Evolutionary conservation across 129 eudicot genomes (phyloP), one percentile per base, ranked within the genome.

Genomic region (Smallanthus sonchifolius): DNA sequence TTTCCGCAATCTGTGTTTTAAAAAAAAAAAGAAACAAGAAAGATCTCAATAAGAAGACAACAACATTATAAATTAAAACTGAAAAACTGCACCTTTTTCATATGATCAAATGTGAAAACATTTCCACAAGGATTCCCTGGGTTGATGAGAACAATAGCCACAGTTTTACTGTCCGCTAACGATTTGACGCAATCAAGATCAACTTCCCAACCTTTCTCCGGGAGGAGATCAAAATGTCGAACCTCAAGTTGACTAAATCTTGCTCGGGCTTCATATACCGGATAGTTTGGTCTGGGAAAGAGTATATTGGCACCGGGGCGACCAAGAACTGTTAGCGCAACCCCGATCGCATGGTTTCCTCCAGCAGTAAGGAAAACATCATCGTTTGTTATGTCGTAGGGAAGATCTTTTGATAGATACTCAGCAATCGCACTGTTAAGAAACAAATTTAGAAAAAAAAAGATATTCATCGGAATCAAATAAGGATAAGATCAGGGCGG

Each of bases 81-180:
- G 1, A 42, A 7, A 42, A 42, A 42, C 11, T 4, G 2, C 13
- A 84, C 92, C 92, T 74, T 80, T 43, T 82, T 34, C 74, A 87
- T 54, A 56, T 84, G 89, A 7, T 82, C 67, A 73, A 16, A 61
- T 48, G 89, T 73, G 72, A 79, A 77, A 34, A 87, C 89, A 71
- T 80, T 87, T 28, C 92, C 89, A 80, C 89, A 87, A 49, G 92
- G 92, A 57, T 87, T 87, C 19, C 92, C 89, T 14, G 92, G 89
- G 80, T 82, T 87, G 61, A 84, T 82, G 36, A 87, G 76, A 67
- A 84, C 85, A 45, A 87, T 84, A 14, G 89, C 89, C 15, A 82
- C 85, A 30, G 92, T 87, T 43, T 82, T 77, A 62, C 73, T 80
- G 59, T 87, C 86, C 15, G 87, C 85, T 10, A 87, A 80, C 10